Percentiles rank a stretch among this genome's conserved stretches.
Conservation (phyloP, 1,284 basidiomycete species). For the Trametes hirsuta region DNA sequence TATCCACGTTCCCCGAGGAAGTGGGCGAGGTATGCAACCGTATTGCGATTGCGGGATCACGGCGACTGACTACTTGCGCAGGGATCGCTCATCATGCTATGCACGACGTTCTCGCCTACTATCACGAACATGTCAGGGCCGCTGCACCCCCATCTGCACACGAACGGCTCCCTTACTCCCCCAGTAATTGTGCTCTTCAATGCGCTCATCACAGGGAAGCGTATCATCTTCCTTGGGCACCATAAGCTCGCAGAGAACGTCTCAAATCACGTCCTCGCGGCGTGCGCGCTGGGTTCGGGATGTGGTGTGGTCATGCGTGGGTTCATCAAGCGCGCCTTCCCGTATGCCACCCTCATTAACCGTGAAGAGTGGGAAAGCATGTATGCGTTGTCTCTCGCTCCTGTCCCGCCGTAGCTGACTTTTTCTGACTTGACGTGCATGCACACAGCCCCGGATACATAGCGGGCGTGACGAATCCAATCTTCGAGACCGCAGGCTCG, state of each 20-base stretch:
- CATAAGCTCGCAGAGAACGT: conserved; percentile 86
- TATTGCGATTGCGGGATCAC: conserved; percentile 13
- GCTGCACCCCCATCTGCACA: conserved; percentile 90
- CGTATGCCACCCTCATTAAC: conserved; percentile 90
- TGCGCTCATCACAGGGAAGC: conserved; percentile 90
- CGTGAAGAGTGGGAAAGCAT: conserved; percentile 89
- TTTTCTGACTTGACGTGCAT: neutral
- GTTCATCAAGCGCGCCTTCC: conserved; percentile 89
- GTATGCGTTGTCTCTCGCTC: conserved; percentile 48
- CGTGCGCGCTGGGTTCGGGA: conserved; percentile 90
- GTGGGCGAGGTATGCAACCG: conserved; percentile 82
- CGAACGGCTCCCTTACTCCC: conserved; percentile 88
- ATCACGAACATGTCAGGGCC: conserved; percentile 72
- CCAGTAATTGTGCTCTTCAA: conserved; percentile 96
- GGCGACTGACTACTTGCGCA: conserved; percentile 35
- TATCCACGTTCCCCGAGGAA: conserved; percentile 88
- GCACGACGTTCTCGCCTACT: conserved; percentile 84
- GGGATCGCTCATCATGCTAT: conserved; percentile 92
- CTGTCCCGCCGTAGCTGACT: neutral
- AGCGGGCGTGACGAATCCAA: conserved; percentile 95
- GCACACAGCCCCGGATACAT: conserved; percentile 81
- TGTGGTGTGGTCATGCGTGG: conserved; percentile 85
- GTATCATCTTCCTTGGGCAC: conserved; percentile 93
- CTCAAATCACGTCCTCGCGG: conserved; percentile 88
- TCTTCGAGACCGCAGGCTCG: conserved; percentile 83